These are phyloP conservation scores for Nymphaea thermarum DNA, from an alignment of 164 flowering plant species.

Conservation along the genomic window DNA sequence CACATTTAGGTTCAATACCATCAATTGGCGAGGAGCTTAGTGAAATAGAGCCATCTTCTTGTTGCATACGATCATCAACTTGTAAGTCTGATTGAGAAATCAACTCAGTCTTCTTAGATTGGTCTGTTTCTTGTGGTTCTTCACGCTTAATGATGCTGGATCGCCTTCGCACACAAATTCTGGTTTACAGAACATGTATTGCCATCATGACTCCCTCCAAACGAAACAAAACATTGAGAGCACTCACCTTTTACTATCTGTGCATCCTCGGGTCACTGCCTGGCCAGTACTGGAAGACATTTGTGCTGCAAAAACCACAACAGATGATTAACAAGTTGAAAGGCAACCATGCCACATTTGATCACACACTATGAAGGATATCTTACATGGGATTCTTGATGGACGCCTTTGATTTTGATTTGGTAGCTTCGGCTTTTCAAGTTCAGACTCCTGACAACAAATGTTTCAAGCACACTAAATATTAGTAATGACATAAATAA, in stretches of 20 bases:
- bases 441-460: not conserved
- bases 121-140: not conserved
- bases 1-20: not conserved
- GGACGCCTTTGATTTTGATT: not conserved
- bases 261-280: not conserved
- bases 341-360: not conserved
- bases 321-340: not conserved
- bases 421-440: not conserved
- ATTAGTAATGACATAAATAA: too few species aligned
- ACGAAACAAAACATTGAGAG: not conserved
- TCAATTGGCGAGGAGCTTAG: not conserved
- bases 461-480: not conserved
- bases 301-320: not conserved
- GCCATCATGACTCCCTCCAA: not conserved
- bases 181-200: not conserved
- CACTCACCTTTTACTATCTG: not conserved
- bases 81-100: not conserved
- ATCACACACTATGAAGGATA: not conserved
- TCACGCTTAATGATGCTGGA: not conserved
- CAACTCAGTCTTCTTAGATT: not conserved
- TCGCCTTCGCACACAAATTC: conserved; percentile 5
- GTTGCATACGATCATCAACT: not conserved
- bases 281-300: not conserved
- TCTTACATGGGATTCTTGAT: not conserved
- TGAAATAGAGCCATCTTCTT: not conserved